These are phyloP conservation scores for Exophiala calicioides DNA, from an alignment of 2,329 filamentous ascomycete genomes.

Conservation along the genomic window DNA sequence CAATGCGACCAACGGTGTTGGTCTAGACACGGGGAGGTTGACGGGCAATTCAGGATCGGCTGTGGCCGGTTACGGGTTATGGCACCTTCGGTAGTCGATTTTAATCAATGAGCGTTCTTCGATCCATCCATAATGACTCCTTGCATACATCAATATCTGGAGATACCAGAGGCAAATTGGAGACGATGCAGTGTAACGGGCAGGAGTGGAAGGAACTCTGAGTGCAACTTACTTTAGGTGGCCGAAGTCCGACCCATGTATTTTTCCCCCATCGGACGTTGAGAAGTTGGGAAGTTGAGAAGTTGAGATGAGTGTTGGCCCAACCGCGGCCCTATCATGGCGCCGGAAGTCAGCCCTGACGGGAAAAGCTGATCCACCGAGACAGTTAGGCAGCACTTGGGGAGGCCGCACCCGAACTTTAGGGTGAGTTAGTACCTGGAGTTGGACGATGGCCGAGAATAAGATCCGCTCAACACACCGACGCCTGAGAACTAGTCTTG, in stretches of 20 bases:
- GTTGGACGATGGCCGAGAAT: background rate
- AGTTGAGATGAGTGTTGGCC: conserved; percentile 6
- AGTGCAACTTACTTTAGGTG: conserved; percentile 2
- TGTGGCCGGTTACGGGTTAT: conserved; percentile 12
- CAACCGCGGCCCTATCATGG: conserved; percentile 9
- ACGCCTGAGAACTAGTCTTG: conserved; percentile 11
- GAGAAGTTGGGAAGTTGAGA: conserved; percentile 11
- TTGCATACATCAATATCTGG: no score
- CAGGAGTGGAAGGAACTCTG: no score
- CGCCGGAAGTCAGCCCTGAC: no score
- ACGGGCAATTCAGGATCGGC: conserved; percentile 9
- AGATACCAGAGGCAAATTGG: no score
- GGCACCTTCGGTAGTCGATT: conserved; percentile 15
- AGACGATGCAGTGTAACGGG: no score
- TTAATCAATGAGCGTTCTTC: conserved; percentile 21
- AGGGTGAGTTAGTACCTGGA: background rate
- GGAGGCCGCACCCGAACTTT: conserved; percentile 13
- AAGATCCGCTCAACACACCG: conserved; percentile 13
- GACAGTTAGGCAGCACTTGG: conserved; percentile 3
- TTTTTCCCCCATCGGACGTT: conserved; percentile 19
- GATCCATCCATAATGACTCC: conserved; percentile 6
- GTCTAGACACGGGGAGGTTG: conserved; percentile 15
- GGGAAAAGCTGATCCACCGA: no score
- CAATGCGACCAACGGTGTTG: conserved; percentile 21
- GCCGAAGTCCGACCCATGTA: conserved; percentile 2